phyloP scores from a whole-genome alignment of 2,329 filamentous ascomycete genomes.

The Fusarium lyarnte region DNA sequence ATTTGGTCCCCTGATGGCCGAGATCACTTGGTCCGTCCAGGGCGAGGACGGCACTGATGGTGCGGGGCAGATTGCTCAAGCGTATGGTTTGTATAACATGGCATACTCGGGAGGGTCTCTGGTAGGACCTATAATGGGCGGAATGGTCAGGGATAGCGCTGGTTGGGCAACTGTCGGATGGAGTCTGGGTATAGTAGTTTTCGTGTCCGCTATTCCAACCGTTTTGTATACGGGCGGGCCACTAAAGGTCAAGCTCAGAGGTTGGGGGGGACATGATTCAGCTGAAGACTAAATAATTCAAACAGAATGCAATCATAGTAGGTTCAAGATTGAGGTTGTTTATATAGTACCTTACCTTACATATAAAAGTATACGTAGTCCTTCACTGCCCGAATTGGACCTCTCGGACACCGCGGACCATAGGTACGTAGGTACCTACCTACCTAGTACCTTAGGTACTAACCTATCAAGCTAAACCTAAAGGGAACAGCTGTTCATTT shows the following conservation, averaged over 20 bases:
- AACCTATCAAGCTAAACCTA: constrained; percentile 28
- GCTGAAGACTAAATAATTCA: neutral
- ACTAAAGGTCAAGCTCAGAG: constrained; percentile 39
- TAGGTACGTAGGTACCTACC: too few species aligned
- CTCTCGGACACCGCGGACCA: neutral
- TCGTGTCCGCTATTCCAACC: constrained; percentile 42
- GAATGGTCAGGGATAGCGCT: constrained; percentile 46
- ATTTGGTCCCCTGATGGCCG: constrained; percentile 49
- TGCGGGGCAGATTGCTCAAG: constrained; percentile 46
- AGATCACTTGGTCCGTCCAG: constrained; percentile 48
- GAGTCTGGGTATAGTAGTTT: constrained; percentile 44
- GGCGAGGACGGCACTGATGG: constrained; percentile 32
- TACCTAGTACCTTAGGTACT: too few species aligned
- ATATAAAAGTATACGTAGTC: neutral
- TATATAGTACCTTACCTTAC: too few species aligned
- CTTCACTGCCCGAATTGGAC: neutral
- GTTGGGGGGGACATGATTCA: constrained; percentile 19
- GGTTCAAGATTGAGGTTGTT: neutral
- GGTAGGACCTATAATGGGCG: constrained; percentile 48
- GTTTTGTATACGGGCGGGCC: constrained; percentile 46
- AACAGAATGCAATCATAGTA: neutral
- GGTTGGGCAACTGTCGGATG: constrained; percentile 49
- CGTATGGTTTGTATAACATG: constrained; percentile 50
- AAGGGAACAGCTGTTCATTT: constrained; percentile 11
- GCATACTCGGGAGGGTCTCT: constrained; percentile 48